Conservation (phyloP, 2,329 filamentous ascomycete species). For the Claviceps paspali region DNA sequence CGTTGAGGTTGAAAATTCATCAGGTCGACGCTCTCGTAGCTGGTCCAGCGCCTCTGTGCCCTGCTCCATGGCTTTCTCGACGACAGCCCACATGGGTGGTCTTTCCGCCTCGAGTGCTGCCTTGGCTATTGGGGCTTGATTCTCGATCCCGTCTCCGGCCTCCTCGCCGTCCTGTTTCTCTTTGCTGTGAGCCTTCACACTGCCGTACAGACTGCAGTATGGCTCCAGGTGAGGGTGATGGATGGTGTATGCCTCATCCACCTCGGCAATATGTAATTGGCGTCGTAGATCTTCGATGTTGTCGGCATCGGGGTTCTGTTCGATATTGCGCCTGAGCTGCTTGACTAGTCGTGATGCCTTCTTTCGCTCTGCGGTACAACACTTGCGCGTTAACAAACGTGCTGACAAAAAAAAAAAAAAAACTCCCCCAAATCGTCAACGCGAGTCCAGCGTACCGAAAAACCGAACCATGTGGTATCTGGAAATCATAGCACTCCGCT, state of each 20-base stretch:
- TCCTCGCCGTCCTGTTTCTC: constrained; percentile 21
- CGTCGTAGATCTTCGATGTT: constrained; percentile 35
- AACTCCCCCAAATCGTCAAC: background rate
- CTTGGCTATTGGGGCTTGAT: constrained; percentile 23
- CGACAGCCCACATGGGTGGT: constrained; percentile 49
- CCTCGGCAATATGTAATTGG: constrained; percentile 51
- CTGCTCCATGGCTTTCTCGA: constrained; percentile 49
- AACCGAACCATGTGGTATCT: constrained; percentile 77
- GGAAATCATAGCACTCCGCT: constrained; percentile 53
- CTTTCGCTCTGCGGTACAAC: constrained; percentile 49
- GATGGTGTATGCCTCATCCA: constrained; percentile 61
- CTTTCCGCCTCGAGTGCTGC: constrained; percentile 30
- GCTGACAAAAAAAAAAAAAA: background rate
- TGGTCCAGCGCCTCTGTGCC: constrained; percentile 35
- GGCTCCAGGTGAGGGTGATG: constrained; percentile 56
- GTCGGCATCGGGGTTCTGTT: constrained; percentile 32
- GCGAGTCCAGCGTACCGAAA: constrained; percentile 41
- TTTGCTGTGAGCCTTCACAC: constrained; percentile 19
- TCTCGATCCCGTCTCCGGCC: constrained; percentile 23
- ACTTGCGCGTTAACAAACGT: background rate
- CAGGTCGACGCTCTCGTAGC: constrained; percentile 36
- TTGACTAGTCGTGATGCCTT: constrained; percentile 55
- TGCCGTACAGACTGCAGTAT: constrained; percentile 51
- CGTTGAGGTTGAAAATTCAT: constrained; percentile 7
- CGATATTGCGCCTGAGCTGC: constrained; percentile 44